phyloP scores from a whole-genome alignment of 345 rosid genomes.

The Capsella bursapastoris region DNA sequence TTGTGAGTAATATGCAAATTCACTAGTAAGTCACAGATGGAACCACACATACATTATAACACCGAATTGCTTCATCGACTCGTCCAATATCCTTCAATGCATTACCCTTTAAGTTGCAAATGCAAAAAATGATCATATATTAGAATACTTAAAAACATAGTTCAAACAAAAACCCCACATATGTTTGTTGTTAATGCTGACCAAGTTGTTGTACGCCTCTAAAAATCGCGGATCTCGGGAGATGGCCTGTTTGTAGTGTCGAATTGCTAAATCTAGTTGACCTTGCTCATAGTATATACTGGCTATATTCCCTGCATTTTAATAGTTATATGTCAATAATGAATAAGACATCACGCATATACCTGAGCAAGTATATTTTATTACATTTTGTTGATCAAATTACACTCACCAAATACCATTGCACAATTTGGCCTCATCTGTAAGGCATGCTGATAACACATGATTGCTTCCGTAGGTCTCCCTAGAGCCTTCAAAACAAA shows the following conservation, averaged over 20 bases:
- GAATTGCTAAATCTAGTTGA: constrained; percentile 85
- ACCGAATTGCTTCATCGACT: constrained; percentile 92
- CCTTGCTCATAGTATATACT: constrained; percentile 87
- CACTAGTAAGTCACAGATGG: constrained; percentile 19
- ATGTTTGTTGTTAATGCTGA: constrained; percentile 44
- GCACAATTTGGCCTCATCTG: constrained; percentile 85
- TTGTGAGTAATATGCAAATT: constrained; percentile 34
- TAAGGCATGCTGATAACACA: constrained; percentile 90
- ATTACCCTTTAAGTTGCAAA: constrained; percentile 70
- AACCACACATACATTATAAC: constrained; percentile 73
- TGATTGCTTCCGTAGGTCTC: constrained; percentile 90
- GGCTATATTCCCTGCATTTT: constrained; percentile 82
- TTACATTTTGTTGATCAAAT: constrained; percentile 6
- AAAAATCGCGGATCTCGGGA: constrained; percentile 77
- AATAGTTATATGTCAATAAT: not conserved
- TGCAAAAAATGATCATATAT: constrained; percentile 11
- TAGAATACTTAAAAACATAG: constrained; percentile 11
- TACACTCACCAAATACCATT: constrained; percentile 79
- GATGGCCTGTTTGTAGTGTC: constrained; percentile 87
- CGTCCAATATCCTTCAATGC: constrained; percentile 91
- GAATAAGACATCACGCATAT: constrained; percentile 8
- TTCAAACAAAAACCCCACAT: constrained; percentile 20
- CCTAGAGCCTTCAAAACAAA: constrained; percentile 78
- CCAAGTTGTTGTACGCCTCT: constrained; percentile 99
- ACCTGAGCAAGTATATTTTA: constrained; percentile 23